Conservation (phyloP, 2,329 filamentous ascomycete species). For the Xylaria sp. region DNA sequence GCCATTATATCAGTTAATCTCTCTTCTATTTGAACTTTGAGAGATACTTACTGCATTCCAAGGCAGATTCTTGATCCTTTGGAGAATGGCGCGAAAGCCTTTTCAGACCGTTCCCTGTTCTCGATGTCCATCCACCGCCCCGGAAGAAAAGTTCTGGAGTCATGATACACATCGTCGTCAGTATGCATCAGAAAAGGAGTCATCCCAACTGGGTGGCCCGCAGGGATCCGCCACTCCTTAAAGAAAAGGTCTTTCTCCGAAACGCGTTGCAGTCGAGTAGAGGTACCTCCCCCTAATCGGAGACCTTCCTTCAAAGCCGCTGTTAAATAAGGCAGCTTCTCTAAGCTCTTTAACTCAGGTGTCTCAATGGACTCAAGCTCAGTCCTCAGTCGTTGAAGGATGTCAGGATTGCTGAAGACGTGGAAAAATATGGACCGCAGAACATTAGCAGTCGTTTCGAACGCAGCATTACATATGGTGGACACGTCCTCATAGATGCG, state of each 20-base stretch:
- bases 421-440: conserved; percentile 22
- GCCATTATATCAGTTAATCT: background rate
- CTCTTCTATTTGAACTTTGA: background rate
- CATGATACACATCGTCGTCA: conserved; percentile 7
- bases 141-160: conserved; percentile 19
- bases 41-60: conserved; percentile 32
- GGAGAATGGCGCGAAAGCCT: conserved; percentile 16
- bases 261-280: conserved; percentile 19
- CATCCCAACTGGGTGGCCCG: conserved; percentile 26
- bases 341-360: conserved; percentile 11
- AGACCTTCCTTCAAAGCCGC: conserved; percentile 53
- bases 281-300: conserved; percentile 13
- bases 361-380: conserved; percentile 17
- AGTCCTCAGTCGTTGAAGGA: conserved; percentile 31
- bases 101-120: background rate
- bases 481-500: conserved; percentile 29
- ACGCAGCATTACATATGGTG: conserved; percentile 32
- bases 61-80: conserved; percentile 27
- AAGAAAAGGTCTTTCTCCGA: conserved; percentile 24
- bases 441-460: conserved; percentile 36
- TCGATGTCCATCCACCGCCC: conserved; percentile 22
- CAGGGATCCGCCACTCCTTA: conserved; percentile 13
- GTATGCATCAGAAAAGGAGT: conserved; percentile 23
- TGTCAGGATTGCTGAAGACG: conserved; percentile 33
- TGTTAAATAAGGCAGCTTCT: conserved; percentile 53